Evolutionary conservation across 2,329 filamentous ascomycete genomes (phyloP).

Genomic region (Aspergillus chevalieri): DNA sequence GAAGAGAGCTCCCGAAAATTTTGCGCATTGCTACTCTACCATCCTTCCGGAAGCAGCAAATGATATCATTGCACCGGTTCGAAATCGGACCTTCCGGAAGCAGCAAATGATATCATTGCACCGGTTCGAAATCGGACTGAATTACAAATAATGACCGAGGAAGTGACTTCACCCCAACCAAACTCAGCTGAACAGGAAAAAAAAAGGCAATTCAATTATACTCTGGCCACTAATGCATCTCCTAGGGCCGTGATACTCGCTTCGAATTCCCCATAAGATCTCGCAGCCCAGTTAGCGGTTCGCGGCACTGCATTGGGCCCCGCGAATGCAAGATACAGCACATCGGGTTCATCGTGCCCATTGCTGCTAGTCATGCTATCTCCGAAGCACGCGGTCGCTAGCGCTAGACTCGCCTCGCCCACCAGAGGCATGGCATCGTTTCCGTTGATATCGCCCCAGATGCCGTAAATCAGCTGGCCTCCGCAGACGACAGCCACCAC

Average conservation of each 20-base stretch:
- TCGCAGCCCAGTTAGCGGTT: conserved; percentile 3
- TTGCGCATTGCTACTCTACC: neutral
- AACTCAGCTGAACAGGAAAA: too few species aligned
- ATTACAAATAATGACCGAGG: neutral
- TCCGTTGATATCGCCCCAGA: conserved; percentile 8
- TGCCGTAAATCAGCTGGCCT: conserved; percentile 5
- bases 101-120: neutral
- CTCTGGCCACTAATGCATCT: neutral
- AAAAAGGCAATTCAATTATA: neutral
- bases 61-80: neutral
- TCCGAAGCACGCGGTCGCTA: conserved; percentile 7
- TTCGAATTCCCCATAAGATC: conserved; percentile 3
- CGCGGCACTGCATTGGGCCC: conserved; percentile 2
- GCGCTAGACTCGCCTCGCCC: conserved; percentile 5
- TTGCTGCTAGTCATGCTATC: neutral
- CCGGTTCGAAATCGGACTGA: neutral
- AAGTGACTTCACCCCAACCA: neutral
- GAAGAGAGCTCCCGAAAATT: neutral
- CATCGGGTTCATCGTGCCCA: conserved; percentile 4
- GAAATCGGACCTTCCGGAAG: neutral
- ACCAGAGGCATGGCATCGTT: conserved; percentile 3
- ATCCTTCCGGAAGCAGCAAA: neutral
- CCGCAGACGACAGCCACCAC: conserved; percentile 6
- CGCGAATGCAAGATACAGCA: conserved; percentile 7
- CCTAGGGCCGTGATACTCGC: conserved; percentile 2